Conservation (phyloP, 78 protist species). For the Dictyostelium capitatum region DNA sequence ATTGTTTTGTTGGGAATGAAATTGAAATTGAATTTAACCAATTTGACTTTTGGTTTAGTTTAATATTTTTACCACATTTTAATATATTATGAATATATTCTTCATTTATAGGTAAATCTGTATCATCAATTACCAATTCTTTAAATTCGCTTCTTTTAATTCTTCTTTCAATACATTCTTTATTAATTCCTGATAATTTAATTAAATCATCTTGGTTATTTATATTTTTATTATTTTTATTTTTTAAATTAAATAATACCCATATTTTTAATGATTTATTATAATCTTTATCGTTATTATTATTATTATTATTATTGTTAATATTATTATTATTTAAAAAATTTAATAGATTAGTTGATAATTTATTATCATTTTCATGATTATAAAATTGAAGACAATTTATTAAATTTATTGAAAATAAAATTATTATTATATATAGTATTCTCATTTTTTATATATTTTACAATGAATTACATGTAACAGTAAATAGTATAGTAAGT, state of each 20-base stretch:
- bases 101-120: conserved; percentile 40
- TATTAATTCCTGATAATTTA: not conserved
- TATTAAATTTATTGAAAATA: too few species aligned
- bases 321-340: not conserved
- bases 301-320: not conserved
- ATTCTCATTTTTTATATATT: too few species aligned
- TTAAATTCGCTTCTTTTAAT: not conserved
- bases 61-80: not conserved
- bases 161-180: conserved; percentile 23
- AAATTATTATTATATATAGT: too few species aligned
- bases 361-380: too few species aligned
- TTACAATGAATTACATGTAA: too few species aligned
- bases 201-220: not conserved
- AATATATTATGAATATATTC: not conserved
- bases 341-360: too few species aligned
- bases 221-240: not conserved
- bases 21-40: conserved; percentile 70
- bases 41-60: conserved; percentile 6
- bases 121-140: not conserved
- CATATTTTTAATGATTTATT: conserved; percentile 27
- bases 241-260: conserved; percentile 61
- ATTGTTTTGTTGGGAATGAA: not conserved
- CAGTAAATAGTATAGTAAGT: too few species aligned
- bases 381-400: too few species aligned
- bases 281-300: not conserved